Conservation (phyloP, 139 green algal species). For the Axilococcus clingmanii region DNA sequence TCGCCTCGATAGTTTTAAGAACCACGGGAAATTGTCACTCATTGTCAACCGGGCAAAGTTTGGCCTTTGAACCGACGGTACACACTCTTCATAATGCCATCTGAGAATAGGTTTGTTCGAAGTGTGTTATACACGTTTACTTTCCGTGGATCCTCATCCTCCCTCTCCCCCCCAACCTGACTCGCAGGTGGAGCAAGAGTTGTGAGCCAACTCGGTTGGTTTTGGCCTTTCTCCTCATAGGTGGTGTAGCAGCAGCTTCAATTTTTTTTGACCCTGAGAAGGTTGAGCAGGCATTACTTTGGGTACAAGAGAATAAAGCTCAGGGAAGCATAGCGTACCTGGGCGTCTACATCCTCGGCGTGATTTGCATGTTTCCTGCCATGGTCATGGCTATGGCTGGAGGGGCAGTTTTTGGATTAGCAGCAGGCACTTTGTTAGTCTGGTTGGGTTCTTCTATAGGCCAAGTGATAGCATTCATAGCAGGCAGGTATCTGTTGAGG, state of each 20-base stretch:
- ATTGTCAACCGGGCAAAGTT: no score
- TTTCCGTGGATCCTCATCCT: no score
- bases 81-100: no score
- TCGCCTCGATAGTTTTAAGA: no score
- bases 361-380: constrained; percentile 42
- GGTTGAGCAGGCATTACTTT: constrained; percentile 16
- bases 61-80: no score
- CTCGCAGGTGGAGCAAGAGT: no score
- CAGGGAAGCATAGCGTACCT: constrained; percentile 20
- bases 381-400: constrained; percentile 41
- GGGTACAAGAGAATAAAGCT: constrained; percentile 24
- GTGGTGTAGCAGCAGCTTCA: constrained; percentile 6
- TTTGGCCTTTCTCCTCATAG: constrained; percentile 1
- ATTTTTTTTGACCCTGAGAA: constrained; percentile 22
- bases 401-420: constrained; percentile 41
- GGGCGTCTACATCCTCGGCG: constrained; percentile 25
- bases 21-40: no score
- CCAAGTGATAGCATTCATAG: constrained; percentile 39
- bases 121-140: no score
- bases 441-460: constrained; percentile 36
- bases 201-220: background rate
- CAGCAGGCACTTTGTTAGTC: constrained; percentile 23
- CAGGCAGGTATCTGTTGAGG: constrained; percentile 42
- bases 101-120: no score
- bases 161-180: no score